Evolutionary conservation across 108 stramenopile species (phyloP).

Genomic region (Aurantiochytrium sp.): DNA sequence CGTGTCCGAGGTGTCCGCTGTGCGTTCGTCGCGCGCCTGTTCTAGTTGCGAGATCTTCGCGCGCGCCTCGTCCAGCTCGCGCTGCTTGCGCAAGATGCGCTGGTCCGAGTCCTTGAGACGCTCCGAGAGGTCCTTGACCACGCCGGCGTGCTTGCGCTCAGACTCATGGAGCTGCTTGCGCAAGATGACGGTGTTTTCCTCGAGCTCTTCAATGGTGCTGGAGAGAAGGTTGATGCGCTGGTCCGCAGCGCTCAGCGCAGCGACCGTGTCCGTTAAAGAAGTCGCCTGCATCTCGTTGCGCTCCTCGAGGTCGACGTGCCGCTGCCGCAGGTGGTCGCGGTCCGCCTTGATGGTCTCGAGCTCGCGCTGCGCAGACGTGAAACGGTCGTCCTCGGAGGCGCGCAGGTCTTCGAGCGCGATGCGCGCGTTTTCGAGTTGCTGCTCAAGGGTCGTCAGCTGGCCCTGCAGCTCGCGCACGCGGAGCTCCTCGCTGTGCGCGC

Average conservation of each 20-base stretch:
- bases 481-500: not conserved
- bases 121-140: slow-evolving; percentile 19
- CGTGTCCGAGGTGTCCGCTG: not conserved
- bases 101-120: slow-evolving; percentile 1
- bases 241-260: slow-evolving; percentile 2
- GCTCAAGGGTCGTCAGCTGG: not conserved
- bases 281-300: not conserved
- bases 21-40: not conserved
- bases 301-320: not conserved
- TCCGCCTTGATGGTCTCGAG: not conserved
- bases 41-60: not conserved
- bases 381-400: not conserved
- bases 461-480: not conserved
- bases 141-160: slow-evolving; percentile 4
- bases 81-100: not conserved
- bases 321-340: not conserved
- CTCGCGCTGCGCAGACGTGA: not conserved
- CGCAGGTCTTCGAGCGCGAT: not conserved
- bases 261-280: not conserved
- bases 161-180: slow-evolving; percentile 13
- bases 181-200: slow-evolving; percentile 1
- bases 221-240: not conserved
- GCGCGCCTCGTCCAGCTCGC: not conserved
- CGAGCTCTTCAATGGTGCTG: slow-evolving; percentile 11
- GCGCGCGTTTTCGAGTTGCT: not conserved